Conservation (phyloP, 139 green algal genomes). For the Chlorella sp. region DNA sequence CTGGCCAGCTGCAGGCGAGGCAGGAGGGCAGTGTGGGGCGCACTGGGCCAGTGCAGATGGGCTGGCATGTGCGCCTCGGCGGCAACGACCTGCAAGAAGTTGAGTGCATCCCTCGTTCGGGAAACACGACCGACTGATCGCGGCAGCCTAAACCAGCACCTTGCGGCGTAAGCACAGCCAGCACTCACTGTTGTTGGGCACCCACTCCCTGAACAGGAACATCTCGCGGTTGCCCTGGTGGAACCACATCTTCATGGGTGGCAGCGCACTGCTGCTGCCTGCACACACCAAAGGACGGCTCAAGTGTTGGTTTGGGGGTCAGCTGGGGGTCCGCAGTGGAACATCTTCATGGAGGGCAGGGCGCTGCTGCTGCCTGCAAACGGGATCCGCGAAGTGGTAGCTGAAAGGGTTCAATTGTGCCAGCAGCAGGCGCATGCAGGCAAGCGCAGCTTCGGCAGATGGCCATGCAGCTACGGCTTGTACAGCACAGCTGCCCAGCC, state of each 20-base stretch:
- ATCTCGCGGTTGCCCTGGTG: conserved; percentile 38
- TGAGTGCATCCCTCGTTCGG: too few species aligned
- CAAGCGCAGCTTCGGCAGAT: too few species aligned
- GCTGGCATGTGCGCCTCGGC: not conserved
- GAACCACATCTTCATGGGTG: conserved; percentile 50
- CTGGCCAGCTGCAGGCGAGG: not conserved
- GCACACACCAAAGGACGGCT: not conserved
- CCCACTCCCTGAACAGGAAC: conserved; percentile 47
- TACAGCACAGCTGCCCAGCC: too few species aligned
- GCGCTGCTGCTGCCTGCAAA: not conserved
- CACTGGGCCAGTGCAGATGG: not conserved
- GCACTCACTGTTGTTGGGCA: conserved; percentile 29
- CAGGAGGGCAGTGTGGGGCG: not conserved
- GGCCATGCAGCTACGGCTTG: too few species aligned
- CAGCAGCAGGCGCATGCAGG: too few species aligned
- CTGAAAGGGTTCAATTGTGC: too few species aligned
- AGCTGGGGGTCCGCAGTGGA: not conserved
- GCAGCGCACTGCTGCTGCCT: conserved; percentile 26
- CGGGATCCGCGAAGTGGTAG: too few species aligned
- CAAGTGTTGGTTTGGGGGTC: not conserved
- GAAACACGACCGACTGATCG: too few species aligned
- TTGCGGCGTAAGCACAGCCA: not conserved
- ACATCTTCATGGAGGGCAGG: not conserved
- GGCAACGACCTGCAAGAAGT: not conserved
- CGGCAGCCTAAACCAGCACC: not conserved